Evolutionary conservation across 208 protist genomes (phyloP).

Genomic region (Crithidia fasciculata): DNA sequence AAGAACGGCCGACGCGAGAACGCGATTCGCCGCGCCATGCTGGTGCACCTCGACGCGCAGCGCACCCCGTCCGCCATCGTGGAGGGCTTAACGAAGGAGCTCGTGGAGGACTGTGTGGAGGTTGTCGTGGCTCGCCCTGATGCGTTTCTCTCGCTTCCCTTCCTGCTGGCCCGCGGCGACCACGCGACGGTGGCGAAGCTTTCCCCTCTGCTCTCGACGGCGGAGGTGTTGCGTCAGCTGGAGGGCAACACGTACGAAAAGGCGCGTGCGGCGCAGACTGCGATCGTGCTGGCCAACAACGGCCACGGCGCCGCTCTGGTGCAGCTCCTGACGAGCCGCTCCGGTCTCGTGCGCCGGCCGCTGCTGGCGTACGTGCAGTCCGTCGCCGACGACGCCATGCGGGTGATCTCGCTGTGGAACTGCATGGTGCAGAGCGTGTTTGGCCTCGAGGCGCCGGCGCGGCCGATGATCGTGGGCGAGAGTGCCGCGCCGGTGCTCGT

Average conservation of each 20-base stretch:
- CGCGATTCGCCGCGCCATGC: constrained; percentile 67
- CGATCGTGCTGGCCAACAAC: constrained; percentile 55
- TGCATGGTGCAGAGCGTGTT: constrained; percentile 65
- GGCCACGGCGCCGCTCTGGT: constrained; percentile 57
- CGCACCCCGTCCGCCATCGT: constrained; percentile 40
- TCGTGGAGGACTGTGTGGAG: constrained; percentile 78
- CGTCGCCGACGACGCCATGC: constrained; percentile 35
- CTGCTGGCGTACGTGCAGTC: constrained; percentile 37
- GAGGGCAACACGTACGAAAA: constrained; percentile 49
- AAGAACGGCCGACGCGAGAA: constrained; percentile 63
- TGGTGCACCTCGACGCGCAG: constrained; percentile 55
- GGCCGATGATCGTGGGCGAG: constrained; percentile 59
- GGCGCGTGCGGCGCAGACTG: constrained; percentile 54
- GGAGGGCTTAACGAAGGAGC: constrained; percentile 44
- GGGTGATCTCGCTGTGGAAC: constrained; percentile 65
- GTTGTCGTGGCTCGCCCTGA: constrained; percentile 81
- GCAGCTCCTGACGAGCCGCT: constrained; percentile 76
- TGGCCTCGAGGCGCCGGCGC: constrained; percentile 45
- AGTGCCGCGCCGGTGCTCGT: constrained; percentile 43
- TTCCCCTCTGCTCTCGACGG: constrained; percentile 46
- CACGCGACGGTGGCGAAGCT: constrained; percentile 29
- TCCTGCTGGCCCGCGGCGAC: constrained; percentile 32
- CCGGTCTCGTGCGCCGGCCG: constrained; percentile 56
- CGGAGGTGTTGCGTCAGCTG: constrained; percentile 73
- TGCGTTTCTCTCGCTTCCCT: constrained; percentile 77